These are phyloP conservation scores for Taxawa tesnikishii DNA, from an alignment of 2,329 filamentous ascomycete species.

Conservation along the genomic window DNA sequence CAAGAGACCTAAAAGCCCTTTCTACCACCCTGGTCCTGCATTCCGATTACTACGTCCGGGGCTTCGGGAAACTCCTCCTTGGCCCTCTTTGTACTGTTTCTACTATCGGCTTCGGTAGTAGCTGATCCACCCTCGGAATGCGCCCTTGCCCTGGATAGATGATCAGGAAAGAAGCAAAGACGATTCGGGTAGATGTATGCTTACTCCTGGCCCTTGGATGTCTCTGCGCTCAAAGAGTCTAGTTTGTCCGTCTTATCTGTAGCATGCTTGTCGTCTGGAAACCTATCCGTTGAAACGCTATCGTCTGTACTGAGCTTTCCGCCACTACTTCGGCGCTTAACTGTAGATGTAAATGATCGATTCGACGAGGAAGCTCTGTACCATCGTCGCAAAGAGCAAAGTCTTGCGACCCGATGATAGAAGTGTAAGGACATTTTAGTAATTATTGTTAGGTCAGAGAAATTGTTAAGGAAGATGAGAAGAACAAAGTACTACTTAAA, in stretches of 20 bases:
- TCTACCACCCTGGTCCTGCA: conserved; percentile 38
- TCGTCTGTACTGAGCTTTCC: conserved; percentile 4
- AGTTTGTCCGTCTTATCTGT: conserved; percentile 21
- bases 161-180: too few species aligned
- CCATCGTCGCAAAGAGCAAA: too few species aligned
- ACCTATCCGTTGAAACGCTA: conserved; percentile 4
- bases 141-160: conserved; percentile 17
- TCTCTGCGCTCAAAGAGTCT: conserved; percentile 21
- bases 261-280: conserved; percentile 16
- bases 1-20: too few species aligned
- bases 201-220: conserved; percentile 20
- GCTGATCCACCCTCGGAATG: conserved; percentile 26
- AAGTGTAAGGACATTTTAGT: too few species aligned
- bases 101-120: conserved; percentile 24
- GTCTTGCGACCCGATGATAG: too few species aligned
- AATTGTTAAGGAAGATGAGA: too few species aligned
- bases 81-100: conserved; percentile 24
- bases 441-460: too few species aligned
- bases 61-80: conserved; percentile 36
- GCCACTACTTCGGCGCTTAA: too few species aligned
- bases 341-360: too few species aligned
- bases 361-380: too few species aligned
- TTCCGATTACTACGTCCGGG: conserved; percentile 33
- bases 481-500: too few species aligned
- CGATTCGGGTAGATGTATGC: too few species aligned